phyloP scores from a whole-genome alignment of 225 moss, liverwort and hornwort genomes.

The Sphagnum contortum region DNA sequence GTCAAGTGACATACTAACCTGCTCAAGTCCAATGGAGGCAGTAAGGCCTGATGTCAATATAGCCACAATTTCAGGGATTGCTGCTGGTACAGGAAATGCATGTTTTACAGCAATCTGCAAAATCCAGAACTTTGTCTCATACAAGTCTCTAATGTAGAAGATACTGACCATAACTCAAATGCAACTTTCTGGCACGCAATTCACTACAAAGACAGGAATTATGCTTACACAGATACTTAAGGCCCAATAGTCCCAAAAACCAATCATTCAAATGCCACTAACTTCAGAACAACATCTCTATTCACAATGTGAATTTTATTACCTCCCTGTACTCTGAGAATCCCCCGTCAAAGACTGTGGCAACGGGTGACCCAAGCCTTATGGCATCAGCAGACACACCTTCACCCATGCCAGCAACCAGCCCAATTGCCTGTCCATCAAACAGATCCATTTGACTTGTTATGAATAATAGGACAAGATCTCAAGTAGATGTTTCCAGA shows the following conservation, averaged over 20 bases:
- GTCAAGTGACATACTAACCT: conserved; percentile 22
- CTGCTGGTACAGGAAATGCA: conserved; percentile 54
- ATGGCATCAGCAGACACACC: conserved; percentile 26
- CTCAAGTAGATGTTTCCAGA: no score
- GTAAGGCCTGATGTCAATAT: conserved; percentile 87
- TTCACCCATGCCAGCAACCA: conserved; percentile 56
- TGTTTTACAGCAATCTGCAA: conserved; percentile 52
- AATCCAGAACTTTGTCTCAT: not conserved
- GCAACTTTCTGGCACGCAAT: no score
- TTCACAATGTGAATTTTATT: not conserved
- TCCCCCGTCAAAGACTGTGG: conserved; percentile 54
- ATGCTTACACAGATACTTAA: no score
- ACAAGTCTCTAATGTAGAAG: no score
- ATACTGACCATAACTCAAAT: no score
- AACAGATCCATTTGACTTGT: not conserved
- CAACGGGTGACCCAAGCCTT: conserved; percentile 60
- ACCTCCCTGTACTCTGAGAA: conserved; percentile 85
- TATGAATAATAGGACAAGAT: not conserved
- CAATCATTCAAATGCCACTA: no score
- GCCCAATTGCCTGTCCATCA: conserved; percentile 64
- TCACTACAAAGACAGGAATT: no score
- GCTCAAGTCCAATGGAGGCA: conserved; percentile 77
- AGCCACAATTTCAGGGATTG: conserved; percentile 76
- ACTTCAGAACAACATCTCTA: no score
- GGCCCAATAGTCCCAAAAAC: no score